A percentile compares a stretch with the other conserved stretches of the same genome.
Evolutionary conservation across 495 filamentous ascomycete genomes (phyloP).

Genomic region (Aspergillus wentii): DNA sequence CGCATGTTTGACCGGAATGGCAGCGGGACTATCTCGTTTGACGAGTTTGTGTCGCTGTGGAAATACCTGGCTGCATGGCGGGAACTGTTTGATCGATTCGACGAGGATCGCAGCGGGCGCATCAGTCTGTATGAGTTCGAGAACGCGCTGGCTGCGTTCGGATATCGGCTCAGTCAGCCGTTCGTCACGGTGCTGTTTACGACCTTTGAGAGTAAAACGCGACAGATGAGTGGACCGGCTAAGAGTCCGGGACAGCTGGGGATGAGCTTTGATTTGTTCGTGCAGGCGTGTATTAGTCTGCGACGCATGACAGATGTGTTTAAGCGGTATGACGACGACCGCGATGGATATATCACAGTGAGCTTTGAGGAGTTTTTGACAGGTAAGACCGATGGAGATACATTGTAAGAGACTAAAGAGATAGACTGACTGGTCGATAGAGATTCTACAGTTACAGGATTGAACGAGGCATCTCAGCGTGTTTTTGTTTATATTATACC

Average conservation of each 20-base stretch:
- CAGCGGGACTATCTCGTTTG: conserved; percentile 82
- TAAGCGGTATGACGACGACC: conserved; percentile 96
- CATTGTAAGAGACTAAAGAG: neutral
- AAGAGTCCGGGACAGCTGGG: conserved; percentile 45
- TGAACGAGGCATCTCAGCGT: conserved; percentile 15
- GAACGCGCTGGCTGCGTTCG: conserved; percentile 90
- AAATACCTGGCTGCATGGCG: conserved; percentile 93
- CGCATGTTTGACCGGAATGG: conserved; percentile 92
- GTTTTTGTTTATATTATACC: no score
- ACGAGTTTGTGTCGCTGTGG: conserved; percentile 94
- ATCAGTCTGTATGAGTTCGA: conserved; percentile 84
- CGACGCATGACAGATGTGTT: conserved; percentile 99
- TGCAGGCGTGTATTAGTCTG: conserved; percentile 92
- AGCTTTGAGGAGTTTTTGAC: conserved; percentile 80
- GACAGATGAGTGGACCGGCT: conserved; percentile 20
- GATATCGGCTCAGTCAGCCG: conserved; percentile 77
- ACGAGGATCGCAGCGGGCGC: conserved; percentile 78
- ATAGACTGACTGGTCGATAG: conserved; percentile 12
- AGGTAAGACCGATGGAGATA: conserved; percentile 33
- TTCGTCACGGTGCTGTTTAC: conserved; percentile 81
- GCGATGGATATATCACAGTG: conserved; percentile 84
- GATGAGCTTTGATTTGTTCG: conserved; percentile 95
- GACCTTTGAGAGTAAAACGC: conserved; percentile 52
- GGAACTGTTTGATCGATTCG: conserved; percentile 90
- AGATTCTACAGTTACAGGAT: conserved; percentile 39